Evolutionary conservation across 2,329 filamentous ascomycete species (phyloP), one percentile per base, ranked within the genome.

Genomic region (Hymenoscyphus scutula): DNA sequence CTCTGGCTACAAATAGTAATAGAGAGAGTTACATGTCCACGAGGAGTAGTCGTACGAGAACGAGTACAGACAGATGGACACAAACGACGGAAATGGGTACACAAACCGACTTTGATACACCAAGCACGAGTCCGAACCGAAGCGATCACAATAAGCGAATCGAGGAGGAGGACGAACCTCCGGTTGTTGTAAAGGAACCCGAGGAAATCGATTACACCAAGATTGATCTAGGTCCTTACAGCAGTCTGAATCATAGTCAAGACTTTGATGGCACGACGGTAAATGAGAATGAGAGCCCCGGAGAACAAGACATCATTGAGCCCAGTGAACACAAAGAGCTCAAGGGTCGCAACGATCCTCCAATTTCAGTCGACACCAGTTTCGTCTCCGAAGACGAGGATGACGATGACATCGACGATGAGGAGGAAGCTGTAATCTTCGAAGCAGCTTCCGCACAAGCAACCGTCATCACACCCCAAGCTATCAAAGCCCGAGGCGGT

Each of bases 11-110:
- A 77, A 81, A 82, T 60, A 90, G 86, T 72, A 86, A 89, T 70
- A 82, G 89, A 60, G 88, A 85, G 67, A 96, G 91, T 75, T 92
- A 85, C 68, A 91, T 92, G 79, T 88, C 89, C 1, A 83, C 84
- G 19, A 87, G 82, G 71, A 89, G 67, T 53, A 62, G 61, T 13
- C 87, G 19, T 45, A 76, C 76, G 71, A 69, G 76, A 58, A 71
- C 73, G 32, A 82, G 80, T 65, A 77, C 76, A 4, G 88, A 89
- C 70, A 83, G 85, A 66, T 89, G 84, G 23, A 87, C 87, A 29
- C 85, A 89, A 74, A 95, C 89, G 10, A 86, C 88, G 66, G 86
- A 87, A 29, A 84, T 78, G 70, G 73, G 80, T 45, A 89, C 85
- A 1, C 88, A 89, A 75, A 89, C 85, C 0, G 78, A 80, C 19